These are phyloP conservation scores for Prunus mume DNA, from an alignment of 306 rosid genomes.

Conservation along the genomic window DNA sequence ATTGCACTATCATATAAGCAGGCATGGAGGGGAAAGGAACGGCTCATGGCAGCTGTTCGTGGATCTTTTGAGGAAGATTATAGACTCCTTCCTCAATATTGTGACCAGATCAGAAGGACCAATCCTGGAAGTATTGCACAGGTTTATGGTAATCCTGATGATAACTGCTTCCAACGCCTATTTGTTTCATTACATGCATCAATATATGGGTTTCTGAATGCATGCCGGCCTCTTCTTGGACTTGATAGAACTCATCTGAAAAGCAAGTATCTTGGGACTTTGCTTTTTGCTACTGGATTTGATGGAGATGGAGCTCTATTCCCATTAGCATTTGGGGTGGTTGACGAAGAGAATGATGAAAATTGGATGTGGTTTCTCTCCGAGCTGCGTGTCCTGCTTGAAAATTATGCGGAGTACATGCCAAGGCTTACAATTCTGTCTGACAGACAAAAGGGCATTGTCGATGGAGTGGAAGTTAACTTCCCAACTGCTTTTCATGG, in stretches of 20 bases:
- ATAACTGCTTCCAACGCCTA: slow-evolving; percentile 47
- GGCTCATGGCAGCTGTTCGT: slow-evolving; percentile 50
- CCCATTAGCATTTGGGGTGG: slow-evolving; percentile 57
- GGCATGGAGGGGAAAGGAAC: slow-evolving; percentile 56
- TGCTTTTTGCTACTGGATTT: slow-evolving; percentile 55
- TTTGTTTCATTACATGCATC: slow-evolving; percentile 53
- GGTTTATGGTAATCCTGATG: slow-evolving; percentile 42
- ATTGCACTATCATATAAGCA: slow-evolving; percentile 49
- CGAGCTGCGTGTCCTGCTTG: slow-evolving; percentile 47
- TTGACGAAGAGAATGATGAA: slow-evolving; percentile 51
- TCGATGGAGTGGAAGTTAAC: slow-evolving; percentile 44
- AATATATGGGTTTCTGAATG: slow-evolving; percentile 49
- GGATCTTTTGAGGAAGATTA: slow-evolving; percentile 61
- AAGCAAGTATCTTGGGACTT: slow-evolving; percentile 53
- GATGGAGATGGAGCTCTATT: slow-evolving; percentile 51
- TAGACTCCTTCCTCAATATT: slow-evolving; percentile 51
- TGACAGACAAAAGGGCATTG: slow-evolving; percentile 46
- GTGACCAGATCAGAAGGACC: slow-evolving; percentile 47
- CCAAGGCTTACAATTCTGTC: slow-evolving; percentile 57
- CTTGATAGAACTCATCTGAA: slow-evolving; percentile 46
- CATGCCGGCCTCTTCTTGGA: slow-evolving; percentile 55
- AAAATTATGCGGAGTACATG: slow-evolving; percentile 45
- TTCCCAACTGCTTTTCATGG: slow-evolving; percentile 61
- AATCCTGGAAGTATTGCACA: slow-evolving; percentile 53
- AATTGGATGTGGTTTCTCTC: slow-evolving; percentile 64